phyloP scores from a whole-genome alignment of 352 stramenopile species.

The Phytophthora constricta region DNA sequence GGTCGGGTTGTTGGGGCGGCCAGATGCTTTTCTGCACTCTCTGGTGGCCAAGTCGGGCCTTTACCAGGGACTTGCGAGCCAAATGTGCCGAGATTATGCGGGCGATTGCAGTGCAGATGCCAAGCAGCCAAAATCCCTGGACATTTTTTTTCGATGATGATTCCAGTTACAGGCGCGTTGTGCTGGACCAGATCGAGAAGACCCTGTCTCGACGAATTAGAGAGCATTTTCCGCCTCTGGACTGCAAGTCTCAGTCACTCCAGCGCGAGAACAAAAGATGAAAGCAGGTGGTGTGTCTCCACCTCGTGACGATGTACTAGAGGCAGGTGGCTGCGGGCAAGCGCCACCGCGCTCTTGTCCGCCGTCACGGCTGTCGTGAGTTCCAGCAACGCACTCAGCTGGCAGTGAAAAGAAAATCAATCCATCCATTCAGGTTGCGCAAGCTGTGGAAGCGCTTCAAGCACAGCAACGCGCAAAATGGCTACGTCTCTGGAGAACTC shows the following conservation, averaged over 20 bases:
- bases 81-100: no score
- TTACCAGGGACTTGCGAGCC: no score
- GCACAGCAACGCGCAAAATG: background rate
- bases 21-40: slow-evolving; percentile 20
- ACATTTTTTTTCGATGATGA: background rate
- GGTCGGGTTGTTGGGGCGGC: slow-evolving; percentile 24
- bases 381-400: background rate
- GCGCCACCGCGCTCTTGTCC: background rate
- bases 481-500: background rate
- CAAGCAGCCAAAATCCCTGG: background rate
- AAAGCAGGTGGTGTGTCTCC: slow-evolving; percentile 1
- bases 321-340: background rate
- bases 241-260: background rate
- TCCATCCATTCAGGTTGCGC: background rate
- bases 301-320: background rate
- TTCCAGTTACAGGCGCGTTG: background rate
- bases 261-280: background rate
- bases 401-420: no score
- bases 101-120: no score
- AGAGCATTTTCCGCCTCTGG: background rate
- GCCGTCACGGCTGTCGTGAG: background rate
- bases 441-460: no score
- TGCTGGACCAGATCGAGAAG: background rate
- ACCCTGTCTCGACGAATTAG: no score
- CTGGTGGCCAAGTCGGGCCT: slow-evolving; percentile 28